Conservation (phyloP, 306 rosid genomes). For the Vachellia collinsii region DNA sequence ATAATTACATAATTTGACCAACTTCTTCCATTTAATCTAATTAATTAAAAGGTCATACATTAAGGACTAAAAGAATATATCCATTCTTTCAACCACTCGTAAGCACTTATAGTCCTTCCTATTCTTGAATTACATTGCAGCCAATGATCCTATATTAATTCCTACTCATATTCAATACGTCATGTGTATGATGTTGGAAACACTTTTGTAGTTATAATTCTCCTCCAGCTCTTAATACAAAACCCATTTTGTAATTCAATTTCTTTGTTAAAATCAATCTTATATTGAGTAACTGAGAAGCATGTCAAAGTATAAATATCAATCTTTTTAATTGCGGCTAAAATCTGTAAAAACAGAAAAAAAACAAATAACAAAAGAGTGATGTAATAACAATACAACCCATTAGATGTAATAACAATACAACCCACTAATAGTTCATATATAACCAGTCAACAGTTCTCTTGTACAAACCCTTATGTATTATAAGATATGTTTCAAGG, state of each 20-base stretch:
- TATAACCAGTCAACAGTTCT: slow-evolving; percentile 30
- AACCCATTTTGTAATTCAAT: too few relatives aligned
- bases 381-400: not conserved
- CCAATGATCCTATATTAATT: not conserved
- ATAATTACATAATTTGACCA: too few relatives aligned
- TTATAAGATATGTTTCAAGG: slow-evolving; percentile 33
- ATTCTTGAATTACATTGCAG: not conserved
- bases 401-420: slow-evolving; percentile 16
- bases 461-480: slow-evolving; percentile 35
- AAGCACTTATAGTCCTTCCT: not conserved
- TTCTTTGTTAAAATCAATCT: too few relatives aligned
- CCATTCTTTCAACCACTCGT: too few relatives aligned
- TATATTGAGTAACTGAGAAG: too few relatives aligned
- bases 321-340: not conserved
- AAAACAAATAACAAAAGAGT: slow-evolving; percentile 2
- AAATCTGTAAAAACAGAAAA: not conserved
- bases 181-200: too few relatives aligned
- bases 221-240: too few relatives aligned
- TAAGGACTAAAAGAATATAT: too few relatives aligned
- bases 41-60: too few relatives aligned
- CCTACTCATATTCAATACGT: not conserved
- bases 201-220: too few relatives aligned
- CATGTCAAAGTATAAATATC: not conserved
- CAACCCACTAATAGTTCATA: slow-evolving; percentile 34
- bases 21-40: too few relatives aligned